Evolutionary conservation across 2,329 filamentous ascomycete species (phyloP).

Genomic region (Aureobasidium vineae): DNA sequence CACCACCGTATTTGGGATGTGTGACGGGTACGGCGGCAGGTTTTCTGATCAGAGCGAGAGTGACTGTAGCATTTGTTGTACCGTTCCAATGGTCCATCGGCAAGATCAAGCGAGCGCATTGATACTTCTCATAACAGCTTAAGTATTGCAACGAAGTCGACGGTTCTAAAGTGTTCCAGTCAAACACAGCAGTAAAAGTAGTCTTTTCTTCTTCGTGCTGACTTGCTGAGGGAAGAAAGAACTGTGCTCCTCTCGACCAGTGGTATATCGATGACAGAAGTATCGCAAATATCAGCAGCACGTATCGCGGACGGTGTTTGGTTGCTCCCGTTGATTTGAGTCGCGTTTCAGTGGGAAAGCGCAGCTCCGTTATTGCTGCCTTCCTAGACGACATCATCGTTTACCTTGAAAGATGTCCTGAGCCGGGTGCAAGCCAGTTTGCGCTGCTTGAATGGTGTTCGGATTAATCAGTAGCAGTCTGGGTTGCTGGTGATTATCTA

Average conservation of each 20-base stretch:
- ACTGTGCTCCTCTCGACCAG: neutral
- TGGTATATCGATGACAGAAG: neutral
- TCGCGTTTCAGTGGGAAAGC: neutral
- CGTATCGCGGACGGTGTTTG: neutral
- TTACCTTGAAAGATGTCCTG: neutral
- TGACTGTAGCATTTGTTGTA: constrained; percentile 39
- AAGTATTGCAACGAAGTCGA: constrained; percentile 25
- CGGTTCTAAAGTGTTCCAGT: neutral
- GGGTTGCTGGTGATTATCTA: too few relatives aligned
- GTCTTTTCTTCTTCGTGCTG: neutral
- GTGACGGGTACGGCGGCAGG: constrained; percentile 44
- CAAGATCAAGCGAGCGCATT: constrained; percentile 50
- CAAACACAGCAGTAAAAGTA: neutral
- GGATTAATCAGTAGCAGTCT: too few relatives aligned
- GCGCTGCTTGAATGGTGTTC: neutral
- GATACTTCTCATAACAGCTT: constrained; percentile 46
- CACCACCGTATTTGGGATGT: constrained; percentile 48
- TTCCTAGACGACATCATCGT: neutral
- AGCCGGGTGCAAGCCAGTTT: neutral
- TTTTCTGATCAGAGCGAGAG: constrained; percentile 47
- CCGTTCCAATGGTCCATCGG: constrained; percentile 47
- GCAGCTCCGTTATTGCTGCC: neutral
- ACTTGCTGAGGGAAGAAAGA: neutral
- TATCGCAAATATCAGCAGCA: neutral
- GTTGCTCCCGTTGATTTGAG: neutral